Percentiles rank a stretch among this genome's conserved stretches.
These are phyloP conservation scores for Polytrichum commune DNA, from an alignment of 225 moss, liverwort and hornwort genomes.

Conservation along the genomic window DNA sequence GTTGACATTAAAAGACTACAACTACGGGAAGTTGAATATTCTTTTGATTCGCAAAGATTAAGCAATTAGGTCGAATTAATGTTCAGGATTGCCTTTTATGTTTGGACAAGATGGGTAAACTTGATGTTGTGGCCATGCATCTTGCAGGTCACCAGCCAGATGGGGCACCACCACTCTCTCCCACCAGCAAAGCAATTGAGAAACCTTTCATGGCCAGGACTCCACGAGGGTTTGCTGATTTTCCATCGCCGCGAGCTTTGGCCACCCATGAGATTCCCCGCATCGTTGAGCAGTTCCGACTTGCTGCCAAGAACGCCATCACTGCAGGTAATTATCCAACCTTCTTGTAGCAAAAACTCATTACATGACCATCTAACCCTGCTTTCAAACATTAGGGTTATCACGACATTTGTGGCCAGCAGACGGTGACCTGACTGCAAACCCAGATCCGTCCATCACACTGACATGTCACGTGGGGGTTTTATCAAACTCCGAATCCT, in stretches of 20 bases:
- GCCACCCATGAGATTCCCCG: conserved; percentile 43
- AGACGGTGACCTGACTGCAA: no score
- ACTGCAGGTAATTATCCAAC: conserved; percentile 23
- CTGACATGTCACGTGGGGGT: no score
- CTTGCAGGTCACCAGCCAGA: conserved; percentile 54
- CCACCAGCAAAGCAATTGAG: conserved; percentile 35
- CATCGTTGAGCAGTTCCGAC: conserved; percentile 34
- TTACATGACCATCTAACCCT: neutral
- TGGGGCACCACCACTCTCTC: conserved; percentile 49
- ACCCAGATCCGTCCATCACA: no score
- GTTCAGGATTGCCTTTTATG: no score
- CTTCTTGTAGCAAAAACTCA: no score
- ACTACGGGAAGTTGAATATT: no score
- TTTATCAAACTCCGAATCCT: no score
- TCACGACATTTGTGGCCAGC: no score
- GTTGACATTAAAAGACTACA: no score
- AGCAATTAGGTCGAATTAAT: no score
- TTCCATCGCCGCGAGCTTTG: conserved; percentile 30
- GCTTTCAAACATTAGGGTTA: neutral
- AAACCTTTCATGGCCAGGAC: conserved; percentile 26
- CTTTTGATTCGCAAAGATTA: no score
- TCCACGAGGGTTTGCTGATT: conserved; percentile 22
- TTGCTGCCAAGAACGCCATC: conserved; percentile 53
- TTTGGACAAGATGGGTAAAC: no score
- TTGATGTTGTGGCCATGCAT: neutral